Base-by-base conservation (phyloP, 2,329 filamentous ascomycete species). In the Apiospora marii region DNA sequence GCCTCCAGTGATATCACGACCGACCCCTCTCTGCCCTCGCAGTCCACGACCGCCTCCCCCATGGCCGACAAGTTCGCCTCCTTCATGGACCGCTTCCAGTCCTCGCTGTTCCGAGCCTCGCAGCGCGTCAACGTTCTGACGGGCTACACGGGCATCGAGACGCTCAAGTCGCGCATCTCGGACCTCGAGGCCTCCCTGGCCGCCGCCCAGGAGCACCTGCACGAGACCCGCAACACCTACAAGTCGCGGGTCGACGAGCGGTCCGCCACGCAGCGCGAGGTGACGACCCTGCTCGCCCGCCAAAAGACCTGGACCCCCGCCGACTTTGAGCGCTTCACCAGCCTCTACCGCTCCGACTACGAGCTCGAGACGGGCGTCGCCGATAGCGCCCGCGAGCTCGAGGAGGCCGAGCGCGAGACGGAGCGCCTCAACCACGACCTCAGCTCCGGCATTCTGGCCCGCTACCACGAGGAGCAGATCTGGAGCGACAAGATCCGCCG, bases 391-490 rank as follows among this genome's bases (percentile, higher is more conserved):
- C 91, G 93, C 73, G 87, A 88, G 19, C 87, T 98, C 37, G 91
- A 91, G 22, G 88, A 91, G 73, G 92, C 94, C 1, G 96, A 99
- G 84, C 88, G 89, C 64, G 90, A 94, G 44, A 91, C 97, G 74
- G 93, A 98, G 83, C 92, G 93, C 74, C 89, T 95, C 0, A 90
- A 92, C 71, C 90, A 91, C 70, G 89, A 92, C 78, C 85, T 99
- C 71, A 96, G 93, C 80, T 91, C 92, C 74, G 91, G 92, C 69
- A 98, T 98, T 77, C 86, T 98, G 70, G 93, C 93, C 74, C 91
- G 97, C 74, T 99, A 99, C 83, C 96, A 99, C 82, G 96, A 99
- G 84, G 96, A 99, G 85, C 96, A 99, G 85, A 97, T 99, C 72
- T 99, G 96, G 96, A 97, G 94, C 80, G 96, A 99, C 82, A 96